Base-by-base conservation (phyloP, 805 yeast genomes). In the Yarrowia sp. region DNA sequence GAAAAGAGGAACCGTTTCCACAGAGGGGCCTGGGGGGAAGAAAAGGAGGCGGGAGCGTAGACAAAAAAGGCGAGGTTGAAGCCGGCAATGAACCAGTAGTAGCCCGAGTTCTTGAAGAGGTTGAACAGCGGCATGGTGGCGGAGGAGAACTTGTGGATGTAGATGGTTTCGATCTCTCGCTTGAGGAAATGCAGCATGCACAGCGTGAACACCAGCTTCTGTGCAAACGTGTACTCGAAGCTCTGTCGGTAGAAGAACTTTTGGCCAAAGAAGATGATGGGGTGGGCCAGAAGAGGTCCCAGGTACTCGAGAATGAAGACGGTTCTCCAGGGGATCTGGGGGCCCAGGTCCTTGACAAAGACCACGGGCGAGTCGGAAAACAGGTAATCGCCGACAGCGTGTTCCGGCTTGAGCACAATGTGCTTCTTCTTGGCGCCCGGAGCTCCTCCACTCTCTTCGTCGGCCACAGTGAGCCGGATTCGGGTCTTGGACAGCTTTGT, bases 71-170 rank as follows among this genome's bases (percentile, higher is more conserved):
- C 82, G 67, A 85, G 75, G 67, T 81, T 74, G 12, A 83, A 73
- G 9, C 98, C 98, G 64, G 92, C 88, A 69, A 93, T 79, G n/a
- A 90, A 75, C 98, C 98, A 93, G 78, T 95, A 95, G 75, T 95
- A 98, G 69, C 83, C 80, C 41, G 92, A 87, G 79, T 95, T 95
- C 78, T 92, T 91, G 82, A 93, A 89, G 66, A 95, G 77, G 76
- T 91, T 89, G 74, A 85, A 83, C 46, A 89, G 71, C 4, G 99
- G 99, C 99, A 95, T 95, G 14, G 99, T 95, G 26, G 90, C 86
- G 66, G 85, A 80, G 22, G 97, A 89, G 74, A 95, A 95, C 67
- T 83, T 81, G 77, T 95, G 99, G 61, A 95, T 86, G 72, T 85
- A 86, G 24, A 88, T 68, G 9, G 97, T 91, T 77, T 95, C 99